Evolutionary conservation across 768 basidiomycete genomes (phyloP), one percentile per base, ranked within the genome.

Genomic region (Cystobasidium tubakii): DNA sequence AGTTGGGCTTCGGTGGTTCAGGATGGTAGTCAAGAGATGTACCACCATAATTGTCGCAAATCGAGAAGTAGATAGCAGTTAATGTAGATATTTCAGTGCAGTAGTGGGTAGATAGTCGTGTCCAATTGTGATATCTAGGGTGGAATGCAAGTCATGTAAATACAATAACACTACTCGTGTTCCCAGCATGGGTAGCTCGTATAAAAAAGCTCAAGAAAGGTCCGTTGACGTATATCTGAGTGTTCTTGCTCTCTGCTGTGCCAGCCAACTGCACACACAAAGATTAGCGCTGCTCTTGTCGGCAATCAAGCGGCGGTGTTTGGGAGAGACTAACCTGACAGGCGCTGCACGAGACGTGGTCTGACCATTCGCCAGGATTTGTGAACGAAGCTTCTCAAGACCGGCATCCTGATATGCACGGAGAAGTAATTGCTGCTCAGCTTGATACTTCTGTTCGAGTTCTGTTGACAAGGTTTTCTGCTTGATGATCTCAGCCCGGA

Each of bases 391-490:
- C 19, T 42, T 23, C 6, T 71, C 85, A 23, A 89, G 87, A 13
- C 90, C 89, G 53, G 86, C 82, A 46, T 83, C 84, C 80, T 92
- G 90, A 74, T 92, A 84, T 3, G 87, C 86, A 70, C 88, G 85
- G 25, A 91, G 82, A 88, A 96, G 89, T 72, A 91, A 84, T 76
- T 88, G 86, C 77, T 92, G 90, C 80, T 97, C 92, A 63, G 85
- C 83, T 62, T 85, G 84, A 80, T 91, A 91, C 44, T 87, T 85
- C 73, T 83, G 84, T 42, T 86, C 84, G 15, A 81, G 69, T 33
- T 91, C 84, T 82, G 88, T 86, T 76, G 15, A 54, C 19, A 65
- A n/a, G 0, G 63, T 7, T 6, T 31, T 33, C 33, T 64, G 42
- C 15, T 63, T 39, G 23, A 65, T 53, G 17, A 75, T 1, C 39